Evolutionary conservation across 1,284 basidiomycete species (phyloP), one percentile per base, ranked within the genome.

Genomic region (Pseudomicrostroma phylloplanum): DNA sequence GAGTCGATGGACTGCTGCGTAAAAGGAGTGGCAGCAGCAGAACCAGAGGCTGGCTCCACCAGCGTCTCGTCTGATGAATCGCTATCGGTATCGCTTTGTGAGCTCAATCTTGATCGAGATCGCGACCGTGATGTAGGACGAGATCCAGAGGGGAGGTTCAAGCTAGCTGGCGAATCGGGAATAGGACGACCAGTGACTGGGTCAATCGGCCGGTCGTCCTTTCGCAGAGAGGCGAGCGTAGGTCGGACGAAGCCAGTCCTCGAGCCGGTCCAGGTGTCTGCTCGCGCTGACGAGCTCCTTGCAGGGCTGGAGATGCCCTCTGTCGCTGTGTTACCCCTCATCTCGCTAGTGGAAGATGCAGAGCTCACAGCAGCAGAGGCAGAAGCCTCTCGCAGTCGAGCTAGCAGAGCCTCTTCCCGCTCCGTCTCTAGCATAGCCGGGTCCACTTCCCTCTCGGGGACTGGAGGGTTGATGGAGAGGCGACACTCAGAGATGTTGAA

Each of bases 381-480:
- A n/a, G 63, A 42, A 2, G 67, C 65, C 17, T 51, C 13, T 15
- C 30, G 30, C 4, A 36, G 30, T 71, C 66, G 51, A 68, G 59
- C 3, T 26, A 41, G 25, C 49, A 74, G 64, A 1, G 63, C 62
- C 59, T 67, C 67, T 30, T 58, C 59, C 8, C 70, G 60, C 42
- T 67, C 67, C 13, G 59, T 58, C 55, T 77, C 76, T 4, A 79
- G 65, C 2, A 68, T 63, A 6, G 76, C 71, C 0, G 77, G 77
- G 56, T 79, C 77, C 7, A 78, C 69, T 51, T 79, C 77, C 30
- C 77, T 66, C 61, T 79, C 74, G 1, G 76, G 74, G n/a, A 79
- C 72, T n/a, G 76, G 76, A 2, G 80, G 80, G 40, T 80, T 64
- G 6, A 82, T 70, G 12, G 71, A 60, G 57, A 79, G 74, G 12